These are phyloP conservation scores for Saccharomycopsis fibuligera DNA, from an alignment of 805 yeast genomes.

Conservation along the genomic window DNA sequence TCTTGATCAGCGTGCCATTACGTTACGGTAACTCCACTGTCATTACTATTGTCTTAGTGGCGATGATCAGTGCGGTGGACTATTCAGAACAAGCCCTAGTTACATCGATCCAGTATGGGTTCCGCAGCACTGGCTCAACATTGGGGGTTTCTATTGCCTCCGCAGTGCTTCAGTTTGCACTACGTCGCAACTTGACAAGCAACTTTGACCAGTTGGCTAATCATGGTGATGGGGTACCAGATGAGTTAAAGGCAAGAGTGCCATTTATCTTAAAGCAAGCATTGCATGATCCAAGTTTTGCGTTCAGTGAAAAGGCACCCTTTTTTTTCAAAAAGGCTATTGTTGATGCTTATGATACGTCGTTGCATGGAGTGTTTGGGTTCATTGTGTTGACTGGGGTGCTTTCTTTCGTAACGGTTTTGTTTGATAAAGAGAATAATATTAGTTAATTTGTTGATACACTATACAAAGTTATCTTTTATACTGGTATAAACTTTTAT, in stretches of 20 bases:
- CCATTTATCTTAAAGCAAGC: conserved; percentile 45
- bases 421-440: too few species aligned
- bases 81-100: conserved; percentile 70
- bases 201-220: conserved; percentile 14
- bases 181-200: conserved; percentile 23
- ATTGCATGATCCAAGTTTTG: conserved; percentile 49
- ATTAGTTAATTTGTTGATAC: too few species aligned
- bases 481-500: too few species aligned
- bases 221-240: conserved; percentile 28
- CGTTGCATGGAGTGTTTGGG: conserved; percentile 15
- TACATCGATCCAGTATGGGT: conserved; percentile 85
- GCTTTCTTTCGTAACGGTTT: too few species aligned
- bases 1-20: conserved; percentile 39
- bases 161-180: conserved; percentile 52
- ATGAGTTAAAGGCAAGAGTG: conserved; percentile 31
- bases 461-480: too few species aligned
- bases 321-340: conserved; percentile 40
- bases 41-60: conserved; percentile 65
- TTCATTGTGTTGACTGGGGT: conserved; percentile 15
- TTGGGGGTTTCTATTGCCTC: conserved; percentile 71
- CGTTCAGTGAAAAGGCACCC: conserved; percentile 47
- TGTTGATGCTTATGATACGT: conserved; percentile 25
- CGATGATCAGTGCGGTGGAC: conserved; percentile 72
- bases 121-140: conserved; percentile 82
- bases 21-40: conserved; percentile 63